Percentiles rank a stretch among this genome's conserved stretches.
These are phyloP conservation scores for Camellia oleifera DNA, from an alignment of 179 eudicot genomes.

Conservation along the genomic window DNA sequence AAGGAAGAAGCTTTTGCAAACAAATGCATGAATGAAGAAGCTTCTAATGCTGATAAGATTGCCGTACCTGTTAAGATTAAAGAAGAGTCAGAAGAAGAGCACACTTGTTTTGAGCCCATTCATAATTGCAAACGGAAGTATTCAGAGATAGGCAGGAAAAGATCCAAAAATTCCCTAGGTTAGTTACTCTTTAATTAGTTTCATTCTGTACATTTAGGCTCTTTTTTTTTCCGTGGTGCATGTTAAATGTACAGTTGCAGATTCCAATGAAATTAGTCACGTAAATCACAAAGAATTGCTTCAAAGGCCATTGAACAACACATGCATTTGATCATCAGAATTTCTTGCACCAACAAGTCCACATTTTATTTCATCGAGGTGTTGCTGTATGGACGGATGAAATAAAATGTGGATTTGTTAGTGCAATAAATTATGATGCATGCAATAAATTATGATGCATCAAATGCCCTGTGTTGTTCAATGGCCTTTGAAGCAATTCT, in stretches of 20 bases:
- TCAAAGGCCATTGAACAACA: neutral
- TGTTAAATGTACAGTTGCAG: no score
- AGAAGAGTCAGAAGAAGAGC: neutral
- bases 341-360: neutral
- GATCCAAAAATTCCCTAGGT: no score
- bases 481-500: neutral
- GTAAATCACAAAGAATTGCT: neutral
- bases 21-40: neutral
- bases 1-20: neutral
- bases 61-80: neutral
- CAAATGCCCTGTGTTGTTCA: neutral
- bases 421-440: neutral
- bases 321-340: neutral
- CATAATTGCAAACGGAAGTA: no score
- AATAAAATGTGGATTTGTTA: slow-evolving; percentile 4
- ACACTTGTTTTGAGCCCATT: no score
- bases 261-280: no score
- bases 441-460: neutral
- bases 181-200: no score
- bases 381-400: neutral
- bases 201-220: no score
- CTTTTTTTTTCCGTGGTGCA: no score
- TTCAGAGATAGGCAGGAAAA: no score
- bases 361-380: slow-evolving; percentile 6
- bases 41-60: neutral